Evolutionary conservation across 805 yeast species (phyloP), one percentile per base, ranked within the genome.

Genomic region (Clavispora carvajalis): DNA sequence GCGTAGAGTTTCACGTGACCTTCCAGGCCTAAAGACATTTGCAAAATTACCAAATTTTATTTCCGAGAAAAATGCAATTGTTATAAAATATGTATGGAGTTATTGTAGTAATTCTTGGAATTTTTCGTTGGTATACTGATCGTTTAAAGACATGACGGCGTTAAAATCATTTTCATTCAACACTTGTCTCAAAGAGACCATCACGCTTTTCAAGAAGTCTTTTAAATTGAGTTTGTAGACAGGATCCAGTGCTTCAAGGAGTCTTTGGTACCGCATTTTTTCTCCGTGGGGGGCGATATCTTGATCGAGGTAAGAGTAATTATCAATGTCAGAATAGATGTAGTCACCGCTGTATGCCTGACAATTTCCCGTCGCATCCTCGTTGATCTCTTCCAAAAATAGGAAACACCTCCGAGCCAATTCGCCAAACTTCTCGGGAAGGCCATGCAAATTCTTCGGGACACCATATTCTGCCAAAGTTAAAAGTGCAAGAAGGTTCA

Each of bases 321-420:
- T 71, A 46, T 69, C 70, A 22, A 69, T 62, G 40, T 69, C 74
- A 36, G 64, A 68, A 34, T 68, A 69, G 5, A 59, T 46, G 38
- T 57, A 58, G 45, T 67, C 69, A 36, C 59, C 65, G 22, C 54
- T 54, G 48, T 69, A 69, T 12, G 60, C 64, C 34, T 59, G 62
- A 37, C 71, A 63, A 6, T 49, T 46, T 0, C 72, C 73, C 5
- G 51, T 47, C 5, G 37, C 47, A 8, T 54, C 46, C 55, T 90
- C 97, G 41, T 80, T 76, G 11, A 84, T 71, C 54, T 88, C 95
- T 51, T 90, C 96, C 36, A 86, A 56, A 44, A 83, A 70, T 37
- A 73, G 49, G 16, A 71, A 62, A 2, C 60, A 39, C n/a, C 57
- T 55, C 37, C 66, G 61, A 28, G 67, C 52, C 8, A 62, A 46